phyloP scores from a whole-genome alignment of 371 early-diverging fungal genomes.

The Apophysomyces trapeziformis region DNA sequence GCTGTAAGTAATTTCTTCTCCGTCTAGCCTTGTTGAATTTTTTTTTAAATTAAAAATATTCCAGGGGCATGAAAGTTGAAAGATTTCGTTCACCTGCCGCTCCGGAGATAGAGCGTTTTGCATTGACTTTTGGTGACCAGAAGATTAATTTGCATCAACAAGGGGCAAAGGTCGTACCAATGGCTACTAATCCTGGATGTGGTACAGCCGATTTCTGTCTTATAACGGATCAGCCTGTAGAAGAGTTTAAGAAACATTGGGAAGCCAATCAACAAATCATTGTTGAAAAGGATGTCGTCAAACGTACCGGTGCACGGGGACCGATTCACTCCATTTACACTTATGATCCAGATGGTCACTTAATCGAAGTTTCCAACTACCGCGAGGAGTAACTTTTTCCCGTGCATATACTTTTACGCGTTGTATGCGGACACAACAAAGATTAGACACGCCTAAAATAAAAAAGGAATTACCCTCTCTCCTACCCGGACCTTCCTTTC shows the following conservation, averaged over 20 bases:
- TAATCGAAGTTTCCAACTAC: conserved; percentile 21
- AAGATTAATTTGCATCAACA: conserved; percentile 26
- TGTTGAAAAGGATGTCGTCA: conserved; percentile 5
- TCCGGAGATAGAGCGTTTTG: conserved; percentile 14
- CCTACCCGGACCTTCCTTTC: background rate
- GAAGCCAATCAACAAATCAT: conserved; percentile 13
- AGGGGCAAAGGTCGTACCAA: conserved; percentile 16
- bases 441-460: background rate
- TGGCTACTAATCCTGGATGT: conserved; percentile 15
- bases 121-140: conserved; percentile 21
- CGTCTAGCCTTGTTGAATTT: background rate
- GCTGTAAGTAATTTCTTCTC: conserved; percentile 15
- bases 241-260: conserved; percentile 19
- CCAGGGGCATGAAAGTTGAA: conserved; percentile 17
- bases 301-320: conserved; percentile 20
- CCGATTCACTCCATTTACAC: conserved; percentile 14
- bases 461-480: background rate
- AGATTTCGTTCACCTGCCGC: conserved; percentile 17
- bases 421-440: background rate
- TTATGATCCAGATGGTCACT: conserved; percentile 24
- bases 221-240: conserved; percentile 19
- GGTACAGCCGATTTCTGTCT: conserved; percentile 26
- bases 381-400: background rate
- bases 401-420: background rate
- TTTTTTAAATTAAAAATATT: background rate